Conservation (phyloP, 306 rosid species). For the Fragaria vesca region DNA sequence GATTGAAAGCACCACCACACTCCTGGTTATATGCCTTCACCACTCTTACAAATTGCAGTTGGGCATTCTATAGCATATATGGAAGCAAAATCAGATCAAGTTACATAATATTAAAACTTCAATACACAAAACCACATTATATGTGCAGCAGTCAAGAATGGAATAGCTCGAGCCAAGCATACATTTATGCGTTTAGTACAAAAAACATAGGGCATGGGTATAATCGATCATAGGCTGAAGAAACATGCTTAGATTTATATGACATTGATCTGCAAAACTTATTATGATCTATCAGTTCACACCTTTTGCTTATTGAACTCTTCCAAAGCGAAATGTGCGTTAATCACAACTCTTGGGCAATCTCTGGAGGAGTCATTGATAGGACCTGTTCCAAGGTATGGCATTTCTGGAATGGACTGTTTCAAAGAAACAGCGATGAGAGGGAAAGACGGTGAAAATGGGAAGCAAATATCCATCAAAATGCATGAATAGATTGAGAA, state of each 20-base stretch:
- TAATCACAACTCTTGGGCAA: background rate
- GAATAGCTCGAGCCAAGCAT: background rate
- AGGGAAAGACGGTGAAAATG: background rate
- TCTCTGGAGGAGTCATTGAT: background rate
- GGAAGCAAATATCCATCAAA: background rate
- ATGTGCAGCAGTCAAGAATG: too few relatives aligned
- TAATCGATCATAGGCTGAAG: too few relatives aligned
- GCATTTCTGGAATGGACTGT: background rate
- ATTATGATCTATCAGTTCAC: background rate
- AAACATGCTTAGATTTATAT: too few relatives aligned
- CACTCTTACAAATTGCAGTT: background rate
- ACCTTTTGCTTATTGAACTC: background rate
- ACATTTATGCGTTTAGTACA: background rate
- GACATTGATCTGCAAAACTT: too few relatives aligned
- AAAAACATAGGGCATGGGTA: too few relatives aligned
- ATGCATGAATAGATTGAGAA: background rate
- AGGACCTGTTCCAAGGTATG: background rate
- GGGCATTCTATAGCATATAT: background rate
- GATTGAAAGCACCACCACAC: background rate
- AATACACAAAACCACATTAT: background rate
- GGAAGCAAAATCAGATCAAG: background rate
- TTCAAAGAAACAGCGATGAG: background rate
- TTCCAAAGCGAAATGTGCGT: background rate
- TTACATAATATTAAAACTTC: background rate
- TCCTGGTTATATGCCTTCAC: background rate